Percentiles rank a stretch among this genome's conserved stretches.
phyloP scores from a whole-genome alignment of 163 green algal genomes.

The Chlorella variabilis region DNA sequence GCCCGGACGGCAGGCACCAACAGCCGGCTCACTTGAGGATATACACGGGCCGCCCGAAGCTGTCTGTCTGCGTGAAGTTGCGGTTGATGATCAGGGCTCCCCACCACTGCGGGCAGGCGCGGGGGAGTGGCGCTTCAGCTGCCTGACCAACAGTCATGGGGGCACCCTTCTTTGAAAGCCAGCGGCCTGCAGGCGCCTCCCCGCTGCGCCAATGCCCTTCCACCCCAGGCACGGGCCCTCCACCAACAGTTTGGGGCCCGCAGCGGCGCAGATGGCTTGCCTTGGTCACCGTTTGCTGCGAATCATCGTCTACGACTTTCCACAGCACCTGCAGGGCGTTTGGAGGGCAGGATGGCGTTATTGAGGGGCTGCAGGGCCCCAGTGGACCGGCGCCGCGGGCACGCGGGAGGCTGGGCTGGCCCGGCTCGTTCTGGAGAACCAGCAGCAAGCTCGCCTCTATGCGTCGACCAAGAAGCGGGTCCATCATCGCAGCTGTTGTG shows the following conservation, averaged over 20 bases:
- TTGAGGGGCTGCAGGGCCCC: neutral
- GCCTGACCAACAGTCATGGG: neutral
- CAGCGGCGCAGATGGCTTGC: neutral
- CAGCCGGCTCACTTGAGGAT: conserved; percentile 35
- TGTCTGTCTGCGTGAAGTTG: conserved; percentile 37
- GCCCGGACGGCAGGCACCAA: neutral
- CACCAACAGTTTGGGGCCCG: too few relatives aligned
- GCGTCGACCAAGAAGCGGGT: neutral
- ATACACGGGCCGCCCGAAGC: conserved; percentile 24
- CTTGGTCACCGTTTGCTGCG: conserved; percentile 23
- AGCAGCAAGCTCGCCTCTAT: neutral
- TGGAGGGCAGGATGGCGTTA: neutral
- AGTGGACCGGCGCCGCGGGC: too few relatives aligned
- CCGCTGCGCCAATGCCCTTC: neutral
- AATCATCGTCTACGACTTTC: conserved; percentile 22
- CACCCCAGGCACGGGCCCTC: neutral
- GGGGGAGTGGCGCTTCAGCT: neutral
- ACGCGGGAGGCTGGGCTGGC: too few relatives aligned
- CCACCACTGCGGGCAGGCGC: conserved; percentile 30
- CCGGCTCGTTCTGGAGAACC: too few relatives aligned
- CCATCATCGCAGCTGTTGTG: neutral
- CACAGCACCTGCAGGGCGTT: conserved; percentile 20
- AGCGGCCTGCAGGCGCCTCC: neutral
- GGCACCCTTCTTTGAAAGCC: neutral
- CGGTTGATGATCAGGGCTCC: conserved; percentile 35